Base-by-base conservation (phyloP, 73 alveolate genomes). In the Tetrahymena malaccensis region DNA sequence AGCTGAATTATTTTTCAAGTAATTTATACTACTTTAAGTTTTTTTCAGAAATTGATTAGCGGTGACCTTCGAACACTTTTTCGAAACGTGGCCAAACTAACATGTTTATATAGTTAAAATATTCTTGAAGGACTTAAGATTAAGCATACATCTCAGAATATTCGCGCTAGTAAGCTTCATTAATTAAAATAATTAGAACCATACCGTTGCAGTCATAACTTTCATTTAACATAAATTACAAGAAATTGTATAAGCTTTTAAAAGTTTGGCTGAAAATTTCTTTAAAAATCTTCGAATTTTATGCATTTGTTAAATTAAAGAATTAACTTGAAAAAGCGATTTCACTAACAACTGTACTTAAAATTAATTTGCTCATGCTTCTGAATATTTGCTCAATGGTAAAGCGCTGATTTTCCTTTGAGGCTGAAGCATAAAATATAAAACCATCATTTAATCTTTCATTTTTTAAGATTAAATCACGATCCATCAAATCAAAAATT, bases 81-180 rank as follows among this genome's bases (percentile, higher is more conserved):
- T 95, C 97, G 89, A 95, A 95, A 40, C 94, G 93, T 31, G 97
- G 97, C 97, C 97, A 95, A 9, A 95, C 83, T 15, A 44, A 40
- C 97, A 95, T 95, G 94, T 95, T 95, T n/a, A 95, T 94, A 85
- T 95, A 95, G 70, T 95, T 94, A 85, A 95, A 95, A 33, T 95
- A 95, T 43, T 40, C 93, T 37, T 95, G 94, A 25, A 95, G 85
- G 16, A 95, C 97, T 34, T 56, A 44, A 3, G 93, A 89, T 35
- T 70, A n/a, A n/a, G 89, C 89, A 70, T 70, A 70, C 89, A 70
- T 70, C 1, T 70, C 89, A n/a, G 89, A 70, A 17, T 70, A 70
- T 70, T 70, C 89, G 25, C 89, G 84, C 27, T 95, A 93, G 43
- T 85, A 43, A 33, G 85, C 84, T 35, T 95, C 97, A 50, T 95